Base-by-base conservation (phyloP, 768 basidiomycete species). In the Tricholoma hemisulphureum region DNA sequence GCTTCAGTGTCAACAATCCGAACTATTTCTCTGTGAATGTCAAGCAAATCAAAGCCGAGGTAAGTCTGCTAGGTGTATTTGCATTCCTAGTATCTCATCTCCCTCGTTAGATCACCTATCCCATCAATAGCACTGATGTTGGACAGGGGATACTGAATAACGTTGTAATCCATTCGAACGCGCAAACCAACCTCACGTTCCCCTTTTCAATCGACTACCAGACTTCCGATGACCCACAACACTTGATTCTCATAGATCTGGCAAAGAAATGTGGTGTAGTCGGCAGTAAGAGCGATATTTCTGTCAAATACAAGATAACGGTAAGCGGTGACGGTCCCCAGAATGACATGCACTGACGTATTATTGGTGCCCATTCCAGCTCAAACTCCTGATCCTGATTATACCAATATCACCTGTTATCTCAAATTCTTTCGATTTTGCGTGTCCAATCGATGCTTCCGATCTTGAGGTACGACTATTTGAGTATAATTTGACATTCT, bases 21-120 rank as follows among this genome's bases (percentile, higher is more conserved):
- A 93, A 93, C 69, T 91, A 83, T 71, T 91, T 94, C 67, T 71
- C 80, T 8, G 86, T 89, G 9, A 78, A 77, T 18, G 80, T 94
- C 69, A 80, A 80, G 53, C 80, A 80, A 56, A 82, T 94, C 61
- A 76, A 80, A 43, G 87, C 86, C 4, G 71, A 86, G 37, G 88
- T 88, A 69, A 53, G 71, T 59, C 0, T 18, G 49, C 7, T 23
- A 39, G 41, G 16, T 8, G 55, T 4, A 16, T 29, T 50, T 24
- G 6, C 34, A 24, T 18, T 46, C 28, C 14, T 16, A 50, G 28
- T 18, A 18, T 31, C 37, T 51, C 3, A 34, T 32, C 31, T 48
- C 37, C 46, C 3, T 6, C 35, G 55, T 34, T 53, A 91, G 88
- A 80, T 91, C 51, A 77, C 82, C 64, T 94, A 94, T 67, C 92